Evolutionary conservation across 371 early-diverging fungal species (phyloP), one percentile per base, ranked within the genome.

Genomic region (Rhizopus sp.): DNA sequence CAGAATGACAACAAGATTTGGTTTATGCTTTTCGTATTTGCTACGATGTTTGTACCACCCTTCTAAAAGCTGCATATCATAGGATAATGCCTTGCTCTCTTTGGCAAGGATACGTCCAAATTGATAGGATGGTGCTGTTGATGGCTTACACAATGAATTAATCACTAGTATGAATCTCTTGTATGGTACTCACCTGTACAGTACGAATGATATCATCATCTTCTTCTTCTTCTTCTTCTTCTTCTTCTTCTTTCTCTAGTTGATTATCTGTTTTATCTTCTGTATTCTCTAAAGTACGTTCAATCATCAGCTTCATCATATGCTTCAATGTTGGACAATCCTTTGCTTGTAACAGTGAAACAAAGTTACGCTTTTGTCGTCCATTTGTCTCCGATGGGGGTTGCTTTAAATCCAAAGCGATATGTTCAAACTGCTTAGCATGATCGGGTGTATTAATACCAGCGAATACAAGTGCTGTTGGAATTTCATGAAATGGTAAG

Each of bases 1-100:
- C 23, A 95, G 59, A 15, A 93, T 83, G 13, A 93, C 70, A 1
- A 93, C 91, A 1, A 92, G 59, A 7, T 80, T 85, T 0, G 80
- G 70, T 4, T 44, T 49, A 45, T 46, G 35, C 29, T 46, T 46
- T 38, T 54, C 41, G 17, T 37, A 44, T 7, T 42, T 23, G 12
- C 46, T 55, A 7, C 77, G 46, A 42, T 80, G 70, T 48, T 60
- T 66, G 52, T 84, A 88, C 91, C 90, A 91, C 46, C 78, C 82
- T 50, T 80, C 80, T 29, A 88, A 69, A 41, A 79, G 70, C 53
- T 83, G 77, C 69, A 88, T 78, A 55, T 89, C 88, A 55, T 84
- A 83, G n/a, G 74, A 67, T 23, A 61, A 50, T 7, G 57, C 61
- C 52, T 66, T 61, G 51, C 62, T 62, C 3, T 60, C 47, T 35